phyloP scores from a whole-genome alignment of 2,329 filamentous ascomycete species.

The Ceratocystis smalleyi region DNA sequence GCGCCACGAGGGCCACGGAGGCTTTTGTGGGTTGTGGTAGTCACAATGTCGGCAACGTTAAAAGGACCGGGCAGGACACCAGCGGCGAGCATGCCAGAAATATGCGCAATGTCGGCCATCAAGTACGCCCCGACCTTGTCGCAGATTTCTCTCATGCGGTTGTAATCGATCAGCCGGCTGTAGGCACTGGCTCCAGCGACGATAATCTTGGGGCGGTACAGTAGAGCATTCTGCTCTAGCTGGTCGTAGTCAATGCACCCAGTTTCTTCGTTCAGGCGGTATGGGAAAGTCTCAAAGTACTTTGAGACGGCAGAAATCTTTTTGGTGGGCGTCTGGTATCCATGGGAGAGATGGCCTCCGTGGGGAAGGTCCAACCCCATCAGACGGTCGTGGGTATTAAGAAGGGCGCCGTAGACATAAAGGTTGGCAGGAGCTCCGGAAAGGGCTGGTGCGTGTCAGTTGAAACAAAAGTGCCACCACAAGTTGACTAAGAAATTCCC shows the following conservation, averaged over 20 bases:
- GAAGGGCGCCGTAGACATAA: slow-evolving; percentile 89
- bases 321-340: slow-evolving; percentile 85
- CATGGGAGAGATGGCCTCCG: slow-evolving; percentile 88
- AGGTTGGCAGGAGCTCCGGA: slow-evolving; percentile 62
- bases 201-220: slow-evolving; percentile 92
- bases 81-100: slow-evolving; percentile 84
- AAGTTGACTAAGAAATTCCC: background rate
- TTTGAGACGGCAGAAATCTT: slow-evolving; percentile 98
- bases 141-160: slow-evolving; percentile 75
- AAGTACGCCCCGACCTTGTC: slow-evolving; percentile 88
- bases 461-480: background rate
- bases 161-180: slow-evolving; percentile 89
- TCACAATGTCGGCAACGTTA: slow-evolving; percentile 80
- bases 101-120: slow-evolving; percentile 91
- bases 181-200: slow-evolving; percentile 92
- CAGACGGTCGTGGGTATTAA: slow-evolving; percentile 82
- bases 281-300: slow-evolving; percentile 96
- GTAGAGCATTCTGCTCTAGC: slow-evolving; percentile 68
- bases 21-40: slow-evolving; percentile 96
- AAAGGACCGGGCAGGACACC: slow-evolving; percentile 87
- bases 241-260: slow-evolving; percentile 91
- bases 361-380: slow-evolving; percentile 97
- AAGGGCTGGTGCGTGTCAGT: slow-evolving; percentile 40
- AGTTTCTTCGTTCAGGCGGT: slow-evolving; percentile 77
- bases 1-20: slow-evolving; percentile 87